Conservation (phyloP, 257 asterid genomes). For the Verbascum thapsus region DNA sequence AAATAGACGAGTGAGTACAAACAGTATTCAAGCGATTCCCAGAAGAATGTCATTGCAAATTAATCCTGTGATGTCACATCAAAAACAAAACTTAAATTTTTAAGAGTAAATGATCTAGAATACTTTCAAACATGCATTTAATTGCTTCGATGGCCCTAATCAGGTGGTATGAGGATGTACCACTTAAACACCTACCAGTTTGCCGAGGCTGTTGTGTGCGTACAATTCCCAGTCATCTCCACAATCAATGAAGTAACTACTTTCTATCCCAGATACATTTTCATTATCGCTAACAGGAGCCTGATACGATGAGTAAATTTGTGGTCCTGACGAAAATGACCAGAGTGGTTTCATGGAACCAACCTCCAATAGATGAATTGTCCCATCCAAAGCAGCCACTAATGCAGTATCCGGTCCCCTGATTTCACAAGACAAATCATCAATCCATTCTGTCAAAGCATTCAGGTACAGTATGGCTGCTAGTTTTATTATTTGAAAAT, state of each 20-base stretch:
- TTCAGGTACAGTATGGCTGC: not conserved
- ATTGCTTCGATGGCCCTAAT: not conserved
- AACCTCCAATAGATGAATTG: constrained; percentile 66
- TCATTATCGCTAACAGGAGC: constrained; percentile 59
- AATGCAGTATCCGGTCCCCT: constrained; percentile 77
- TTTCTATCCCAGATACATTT: constrained; percentile 53
- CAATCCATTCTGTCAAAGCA: not conserved
- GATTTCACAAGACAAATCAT: not conserved
- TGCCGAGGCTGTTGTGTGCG: constrained; percentile 79
- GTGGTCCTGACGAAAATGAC: constrained; percentile 83
- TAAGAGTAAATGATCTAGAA: no score
- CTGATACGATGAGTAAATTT: constrained; percentile 88
- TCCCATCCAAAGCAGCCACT: constrained; percentile 87
- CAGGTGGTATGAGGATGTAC: constrained; percentile 8
- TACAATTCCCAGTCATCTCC: constrained; percentile 90
- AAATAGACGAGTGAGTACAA: no score
- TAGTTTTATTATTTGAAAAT: not conserved
- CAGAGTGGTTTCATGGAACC: constrained; percentile 69
- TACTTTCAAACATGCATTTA: not conserved
- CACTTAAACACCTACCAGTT: constrained; percentile 52
- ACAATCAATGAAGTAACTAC: constrained; percentile 74
- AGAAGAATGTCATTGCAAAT: no score
- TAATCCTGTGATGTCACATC: not conserved
- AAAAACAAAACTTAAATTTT: no score
- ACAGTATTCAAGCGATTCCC: no score